Conservation (phyloP, 192 early-diverging fungal genomes). For the Chytriomyces confervae region DNA sequence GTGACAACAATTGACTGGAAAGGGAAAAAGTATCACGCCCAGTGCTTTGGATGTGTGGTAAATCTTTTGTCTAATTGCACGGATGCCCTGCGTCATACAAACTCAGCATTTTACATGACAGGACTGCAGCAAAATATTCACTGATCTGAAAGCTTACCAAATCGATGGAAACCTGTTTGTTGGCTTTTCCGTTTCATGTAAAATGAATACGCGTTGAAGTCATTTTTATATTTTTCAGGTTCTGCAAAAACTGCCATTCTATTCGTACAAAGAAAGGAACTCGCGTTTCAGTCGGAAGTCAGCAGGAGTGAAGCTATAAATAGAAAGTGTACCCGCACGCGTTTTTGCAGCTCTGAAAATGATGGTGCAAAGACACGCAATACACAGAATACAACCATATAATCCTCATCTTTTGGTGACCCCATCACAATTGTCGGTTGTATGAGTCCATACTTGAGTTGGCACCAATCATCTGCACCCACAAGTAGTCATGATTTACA, state of each 20-base stretch:
- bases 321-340: no score
- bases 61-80: neutral
- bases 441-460: slow-evolving; percentile 21
- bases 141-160: slow-evolving; percentile 35
- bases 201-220: neutral
- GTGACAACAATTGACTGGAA: slow-evolving; percentile 38
- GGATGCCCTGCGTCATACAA: no score
- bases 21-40: slow-evolving; percentile 33
- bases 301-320: neutral
- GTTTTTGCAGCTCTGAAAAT: no score
- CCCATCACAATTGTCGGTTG: neutral
- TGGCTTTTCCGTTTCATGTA: neutral
- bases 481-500: neutral
- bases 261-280: slow-evolving; percentile 14
- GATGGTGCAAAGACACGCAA: no score
- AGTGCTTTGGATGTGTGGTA: slow-evolving; percentile 37
- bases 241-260: slow-evolving; percentile 29
- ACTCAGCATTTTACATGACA: neutral
- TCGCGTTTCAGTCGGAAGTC: neutral
- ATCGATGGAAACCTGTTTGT: slow-evolving; percentile 33
- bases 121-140: slow-evolving; percentile 36
- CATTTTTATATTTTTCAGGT: neutral
- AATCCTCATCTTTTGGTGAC: no score
- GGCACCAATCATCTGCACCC: slow-evolving; percentile 24
- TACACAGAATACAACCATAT: no score